Conservation (phyloP, 2,329 filamentous ascomycete genomes). For the Claviceps africana region DNA sequence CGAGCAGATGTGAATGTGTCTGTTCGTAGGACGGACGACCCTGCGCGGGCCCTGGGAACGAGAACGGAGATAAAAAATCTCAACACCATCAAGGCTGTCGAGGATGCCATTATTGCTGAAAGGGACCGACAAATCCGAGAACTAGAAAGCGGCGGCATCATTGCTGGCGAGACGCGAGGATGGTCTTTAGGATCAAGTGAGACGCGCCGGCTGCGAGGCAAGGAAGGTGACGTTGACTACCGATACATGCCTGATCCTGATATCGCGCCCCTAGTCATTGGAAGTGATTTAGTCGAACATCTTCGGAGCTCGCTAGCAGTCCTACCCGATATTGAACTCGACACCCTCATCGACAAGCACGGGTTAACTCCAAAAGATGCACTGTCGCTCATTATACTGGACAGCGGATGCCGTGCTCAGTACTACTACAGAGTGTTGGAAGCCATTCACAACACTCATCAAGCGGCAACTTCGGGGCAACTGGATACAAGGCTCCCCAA, state of each 20-base stretch:
- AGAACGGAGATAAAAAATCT: slow-evolving; percentile 96
- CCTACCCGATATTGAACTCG: slow-evolving; percentile 57
- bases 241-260: slow-evolving; percentile 98
- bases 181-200: slow-evolving; percentile 78
- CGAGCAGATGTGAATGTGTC: slow-evolving; percentile 94
- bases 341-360: slow-evolving; percentile 47
- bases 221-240: slow-evolving; percentile 96
- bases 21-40: slow-evolving; percentile 46
- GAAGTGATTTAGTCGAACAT: slow-evolving; percentile 50
- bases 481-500: slow-evolving; percentile 10
- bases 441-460: slow-evolving; percentile 22
- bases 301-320: slow-evolving; percentile 51
- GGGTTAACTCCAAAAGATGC: slow-evolving; percentile 71
- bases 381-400: slow-evolving; percentile 59
- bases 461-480: slow-evolving; percentile 7
- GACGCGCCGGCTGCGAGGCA: slow-evolving; percentile 70
- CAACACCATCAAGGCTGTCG: slow-evolving; percentile 85
- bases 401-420: slow-evolving; percentile 65
- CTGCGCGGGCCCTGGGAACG: slow-evolving; percentile 48
- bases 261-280: slow-evolving; percentile 65
- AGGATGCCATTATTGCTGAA: slow-evolving; percentile 87
- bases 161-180: slow-evolving; percentile 80
- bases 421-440: slow-evolving; percentile 62
- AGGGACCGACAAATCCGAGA: slow-evolving; percentile 75
- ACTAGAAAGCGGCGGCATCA: slow-evolving; percentile 57